Evolutionary conservation across 257 asterid species (phyloP), one percentile per base, ranked within the genome.

Genomic region (Jasminum sambac): DNA sequence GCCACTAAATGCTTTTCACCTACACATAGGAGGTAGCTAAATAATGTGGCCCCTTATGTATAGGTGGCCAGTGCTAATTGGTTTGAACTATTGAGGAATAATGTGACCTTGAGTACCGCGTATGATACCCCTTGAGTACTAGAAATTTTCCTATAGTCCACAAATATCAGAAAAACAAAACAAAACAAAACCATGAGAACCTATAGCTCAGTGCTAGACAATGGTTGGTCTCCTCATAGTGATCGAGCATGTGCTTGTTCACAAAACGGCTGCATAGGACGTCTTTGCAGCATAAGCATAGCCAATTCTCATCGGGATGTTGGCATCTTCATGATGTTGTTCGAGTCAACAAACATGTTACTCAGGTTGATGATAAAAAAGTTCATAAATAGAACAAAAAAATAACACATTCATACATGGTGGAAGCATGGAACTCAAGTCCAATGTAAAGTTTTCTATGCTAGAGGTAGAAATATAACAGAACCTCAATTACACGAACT

Each of bases 181-280:
- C 11, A 6, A 25, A 46, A 26, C 63, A 46, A 63, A 46, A 10
- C 0, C 38, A 46, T 12, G 44, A 24, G 36, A 71, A 88, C 98
- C 97, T 90, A 84, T 61, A 93, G 79, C 97, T 93, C 19, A 93
- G 81, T 3, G 96, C 98, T 68, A 90, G 17, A 43, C 79, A 74
- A 66, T 93, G 98, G 30, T 75, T 41, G 0, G 58, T 42, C 61
- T 79, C 83, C 72, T 81, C 86, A 75, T 75, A 84, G 78, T 93
- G 98, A 74, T 89, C 88, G 3, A 93, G 83, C 97, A 93, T 90
- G 89, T 93, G 98, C 84, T 85, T 87, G 88, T 90, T 93, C 74
- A 89, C 96, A 67, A 90, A 93, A 38, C 97, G 92, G 81, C 98
- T 84, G 74, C 98, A 93, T 6, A 90, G 83, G 0, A 93, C 98